Percentiles rank a stretch among this genome's conserved stretches.
Evolutionary conservation across 257 asterid genomes (phyloP).

Genomic region (Henckelia pumila): DNA sequence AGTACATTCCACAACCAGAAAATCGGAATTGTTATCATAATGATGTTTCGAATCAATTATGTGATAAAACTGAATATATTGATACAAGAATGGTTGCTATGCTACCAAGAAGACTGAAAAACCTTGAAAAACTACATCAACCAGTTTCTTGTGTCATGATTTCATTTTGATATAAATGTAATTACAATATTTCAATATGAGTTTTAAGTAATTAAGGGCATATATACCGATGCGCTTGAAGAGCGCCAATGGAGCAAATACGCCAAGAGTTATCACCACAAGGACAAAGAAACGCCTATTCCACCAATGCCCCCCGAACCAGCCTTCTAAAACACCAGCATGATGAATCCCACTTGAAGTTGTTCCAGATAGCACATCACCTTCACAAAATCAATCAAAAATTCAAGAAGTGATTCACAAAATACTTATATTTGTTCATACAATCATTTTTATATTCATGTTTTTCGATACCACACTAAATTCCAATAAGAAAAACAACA

Average conservation of each 20-base stretch:
- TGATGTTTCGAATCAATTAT: too few species aligned
- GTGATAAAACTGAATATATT: too few species aligned
- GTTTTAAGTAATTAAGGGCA: background rate
- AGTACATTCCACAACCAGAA: background rate
- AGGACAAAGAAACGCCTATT: constrained; percentile 44
- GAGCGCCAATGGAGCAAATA: constrained; percentile 46
- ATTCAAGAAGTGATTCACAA: background rate
- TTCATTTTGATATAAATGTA: background rate
- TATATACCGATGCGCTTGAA: constrained; percentile 54
- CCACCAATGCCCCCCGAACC: constrained; percentile 72
- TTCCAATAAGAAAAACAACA: background rate
- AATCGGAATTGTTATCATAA: background rate
- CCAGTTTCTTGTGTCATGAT: background rate
- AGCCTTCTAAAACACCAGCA: constrained; percentile 52
- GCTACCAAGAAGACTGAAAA: background rate
- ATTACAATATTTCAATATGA: too few species aligned
- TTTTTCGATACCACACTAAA: background rate
- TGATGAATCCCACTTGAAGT: constrained; percentile 46
- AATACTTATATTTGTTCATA: background rate
- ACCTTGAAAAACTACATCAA: background rate
- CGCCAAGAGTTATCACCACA: constrained; percentile 38
- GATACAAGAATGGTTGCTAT: background rate
- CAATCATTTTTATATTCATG: background rate
- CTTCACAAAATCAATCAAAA: constrained; percentile 28
- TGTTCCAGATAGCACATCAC: constrained; percentile 63